Evolutionary conservation across 2,329 filamentous ascomycete species (phyloP).

Genomic region (Pseudocercospora musae): DNA sequence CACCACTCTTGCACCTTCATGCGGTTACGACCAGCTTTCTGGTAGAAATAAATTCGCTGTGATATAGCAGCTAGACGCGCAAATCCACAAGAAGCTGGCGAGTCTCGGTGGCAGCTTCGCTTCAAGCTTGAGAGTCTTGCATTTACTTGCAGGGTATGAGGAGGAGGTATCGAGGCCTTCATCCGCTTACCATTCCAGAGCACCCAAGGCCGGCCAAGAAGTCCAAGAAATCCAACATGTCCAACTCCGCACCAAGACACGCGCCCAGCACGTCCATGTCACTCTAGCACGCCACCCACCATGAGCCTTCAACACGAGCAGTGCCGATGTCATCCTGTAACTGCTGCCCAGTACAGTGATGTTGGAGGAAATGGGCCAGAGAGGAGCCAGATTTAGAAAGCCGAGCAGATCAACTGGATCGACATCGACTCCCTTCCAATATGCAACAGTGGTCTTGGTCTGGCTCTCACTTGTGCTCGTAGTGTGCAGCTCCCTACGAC

Average conservation of each 20-base stretch:
- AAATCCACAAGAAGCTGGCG: not conserved
- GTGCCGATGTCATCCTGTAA: not conserved
- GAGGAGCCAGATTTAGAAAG: not conserved
- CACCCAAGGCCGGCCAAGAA: not conserved
- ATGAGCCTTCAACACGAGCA: constrained; percentile 10
- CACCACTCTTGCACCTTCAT: too few species aligned
- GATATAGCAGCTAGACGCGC: not conserved
- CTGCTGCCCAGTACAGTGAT: not conserved
- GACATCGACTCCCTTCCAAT: not conserved
- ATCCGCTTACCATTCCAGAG: not conserved
- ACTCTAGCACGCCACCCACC: constrained; percentile 1
- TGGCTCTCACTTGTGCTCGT: not conserved
- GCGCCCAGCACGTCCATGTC: constrained; percentile 10
- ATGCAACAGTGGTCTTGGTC: not conserved
- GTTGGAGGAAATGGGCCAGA: not conserved
- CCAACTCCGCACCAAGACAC: constrained; percentile 11
- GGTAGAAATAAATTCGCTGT: not conserved
- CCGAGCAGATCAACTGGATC: not conserved
- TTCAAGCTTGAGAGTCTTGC: not conserved
- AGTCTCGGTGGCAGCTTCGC: not conserved
- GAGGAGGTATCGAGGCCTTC: not conserved
- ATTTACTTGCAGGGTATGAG: not conserved
- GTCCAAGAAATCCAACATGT: constrained; percentile 10
- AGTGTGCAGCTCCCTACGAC: not conserved
- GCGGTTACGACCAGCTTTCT: not conserved